Percentiles rank a stretch among this genome's conserved stretches.
These are phyloP conservation scores for Tolypocladium album DNA, from an alignment of 2,329 filamentous ascomycete genomes.

Conservation along the genomic window DNA sequence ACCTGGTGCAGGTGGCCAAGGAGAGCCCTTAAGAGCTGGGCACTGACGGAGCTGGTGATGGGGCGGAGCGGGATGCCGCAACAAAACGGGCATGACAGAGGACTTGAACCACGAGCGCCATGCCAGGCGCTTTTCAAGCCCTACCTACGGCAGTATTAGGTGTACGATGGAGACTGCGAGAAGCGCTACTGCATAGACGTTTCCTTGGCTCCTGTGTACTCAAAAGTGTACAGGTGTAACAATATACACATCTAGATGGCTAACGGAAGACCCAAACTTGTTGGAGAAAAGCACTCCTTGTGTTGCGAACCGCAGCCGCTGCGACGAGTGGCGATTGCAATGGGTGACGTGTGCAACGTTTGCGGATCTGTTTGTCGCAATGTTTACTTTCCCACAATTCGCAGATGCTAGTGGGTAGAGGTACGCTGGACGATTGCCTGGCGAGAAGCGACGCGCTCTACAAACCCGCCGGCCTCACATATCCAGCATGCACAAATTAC, in stretches of 20 bases:
- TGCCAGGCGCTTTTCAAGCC: neutral
- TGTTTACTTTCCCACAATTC: neutral
- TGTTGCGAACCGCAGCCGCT: neutral
- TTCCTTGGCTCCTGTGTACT: slow-evolving; percentile 33
- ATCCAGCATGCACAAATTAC: neutral
- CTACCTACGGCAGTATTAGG: slow-evolving; percentile 16
- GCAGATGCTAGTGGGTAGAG: neutral
- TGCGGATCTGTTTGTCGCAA: neutral
- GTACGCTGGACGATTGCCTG: neutral
- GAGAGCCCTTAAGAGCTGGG: slow-evolving; percentile 34
- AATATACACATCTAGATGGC: slow-evolving; percentile 40
- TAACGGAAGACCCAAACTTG: neutral
- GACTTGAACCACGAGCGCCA: slow-evolving; percentile 1
- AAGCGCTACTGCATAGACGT: slow-evolving; percentile 38
- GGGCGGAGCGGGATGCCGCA: neutral
- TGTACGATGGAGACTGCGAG: slow-evolving; percentile 24
- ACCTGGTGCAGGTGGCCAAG: slow-evolving; percentile 53
- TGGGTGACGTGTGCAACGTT: neutral
- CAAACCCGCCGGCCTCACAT: neutral
- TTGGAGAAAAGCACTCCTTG: neutral
- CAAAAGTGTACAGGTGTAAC: slow-evolving; percentile 41
- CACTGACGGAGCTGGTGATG: neutral
- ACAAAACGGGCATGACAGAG: neutral
- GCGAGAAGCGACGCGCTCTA: neutral
- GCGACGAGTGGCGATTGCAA: neutral